Percentiles rank a stretch among this genome's conserved stretches.
These are phyloP conservation scores for Claviceps arundinis DNA, from an alignment of 2,329 filamentous ascomycete genomes.

Conservation along the genomic window DNA sequence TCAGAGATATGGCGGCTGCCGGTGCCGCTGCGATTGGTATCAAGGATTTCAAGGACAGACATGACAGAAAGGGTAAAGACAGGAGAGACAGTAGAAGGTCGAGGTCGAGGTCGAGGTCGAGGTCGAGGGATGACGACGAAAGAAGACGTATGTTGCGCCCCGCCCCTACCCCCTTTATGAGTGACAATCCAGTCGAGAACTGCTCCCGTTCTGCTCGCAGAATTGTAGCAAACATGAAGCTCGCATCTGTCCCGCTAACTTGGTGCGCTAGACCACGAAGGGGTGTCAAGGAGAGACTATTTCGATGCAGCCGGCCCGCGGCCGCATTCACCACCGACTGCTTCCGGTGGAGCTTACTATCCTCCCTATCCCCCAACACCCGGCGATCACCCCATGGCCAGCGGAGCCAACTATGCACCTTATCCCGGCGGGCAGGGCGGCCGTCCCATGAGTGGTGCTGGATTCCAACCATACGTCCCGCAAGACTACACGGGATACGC, in stretches of 20 bases:
- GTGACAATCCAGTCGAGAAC: not conserved
- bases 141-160: conserved; percentile 12
- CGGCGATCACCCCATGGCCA: conserved; percentile 8
- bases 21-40: conserved; percentile 50
- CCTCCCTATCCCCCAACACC: conserved; percentile 25
- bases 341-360: conserved; percentile 38
- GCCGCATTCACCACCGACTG: conserved; percentile 33
- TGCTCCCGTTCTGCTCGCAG: not conserved
- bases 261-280: conserved; percentile 19
- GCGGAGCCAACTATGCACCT: conserved; percentile 7
- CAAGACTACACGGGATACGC: conserved; percentile 29
- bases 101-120: not conserved
- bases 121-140: conserved; percentile 16
- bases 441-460: conserved; percentile 12
- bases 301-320: conserved; percentile 23
- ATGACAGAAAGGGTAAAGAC: conserved; percentile 27
- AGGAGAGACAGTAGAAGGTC: conserved; percentile 22
- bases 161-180: not conserved
- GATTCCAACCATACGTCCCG: conserved; percentile 29
- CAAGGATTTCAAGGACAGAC: conserved; percentile 41
- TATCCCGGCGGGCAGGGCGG: conserved; percentile 16
- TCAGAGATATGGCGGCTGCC: conserved; percentile 37
- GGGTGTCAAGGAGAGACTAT: conserved; percentile 22
- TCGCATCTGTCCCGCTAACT: not conserved
- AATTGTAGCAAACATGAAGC: not conserved